Evolutionary conservation across 2,329 filamentous ascomycete species (phyloP), one percentile per base, ranked within the genome.

Genomic region (Phoma sp.): DNA sequence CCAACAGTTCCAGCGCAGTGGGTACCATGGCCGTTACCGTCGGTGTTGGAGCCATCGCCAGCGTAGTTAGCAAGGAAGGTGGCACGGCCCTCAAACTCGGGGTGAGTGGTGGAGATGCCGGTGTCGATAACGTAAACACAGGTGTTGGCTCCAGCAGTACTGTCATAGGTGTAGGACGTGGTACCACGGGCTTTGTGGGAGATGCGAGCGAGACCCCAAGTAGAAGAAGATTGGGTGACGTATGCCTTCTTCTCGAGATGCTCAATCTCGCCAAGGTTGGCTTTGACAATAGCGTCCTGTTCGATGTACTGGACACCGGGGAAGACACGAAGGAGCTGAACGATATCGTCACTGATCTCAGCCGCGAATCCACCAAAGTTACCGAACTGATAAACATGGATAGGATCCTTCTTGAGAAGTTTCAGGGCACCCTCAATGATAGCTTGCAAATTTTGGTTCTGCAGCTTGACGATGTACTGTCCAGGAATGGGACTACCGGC

Each of bases 41-140:
- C 74, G 15, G 67, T 64, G 64, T 71, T 72, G 1, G 39, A 41
- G 40, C 71, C 69, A 53, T 75, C 73, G 38, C 72, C 71, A 51
- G 71, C 72, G 48, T 64, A 74, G 66, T 75, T 76, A 58, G 71
- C 69, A 17, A 76, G 62, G 64, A 71, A 74, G 32, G 67, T 72
- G 31, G 74, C 74, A 61, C 75, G 74, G 43, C 73, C 72, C 56
- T 74, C 74, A 24, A 77, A 76, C 32, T 77, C 74, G 8, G 71
- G 48, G 73, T 90, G 87, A 6, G 78, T 77, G 33, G 76, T 75
- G 50, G 76, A 76, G 69, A 89, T 84, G 62, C 87, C 87, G 6
- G 86, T 88, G 73, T 90, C 87, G 36, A 90, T 82, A 22, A 90
- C 75, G 69, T 85, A 90, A 25, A 81, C 82, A 21, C 83, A 87